Evolutionary conservation across 176 grass and related monocot species (phyloP).

Genomic region (Rhynchospora breviuscula): DNA sequence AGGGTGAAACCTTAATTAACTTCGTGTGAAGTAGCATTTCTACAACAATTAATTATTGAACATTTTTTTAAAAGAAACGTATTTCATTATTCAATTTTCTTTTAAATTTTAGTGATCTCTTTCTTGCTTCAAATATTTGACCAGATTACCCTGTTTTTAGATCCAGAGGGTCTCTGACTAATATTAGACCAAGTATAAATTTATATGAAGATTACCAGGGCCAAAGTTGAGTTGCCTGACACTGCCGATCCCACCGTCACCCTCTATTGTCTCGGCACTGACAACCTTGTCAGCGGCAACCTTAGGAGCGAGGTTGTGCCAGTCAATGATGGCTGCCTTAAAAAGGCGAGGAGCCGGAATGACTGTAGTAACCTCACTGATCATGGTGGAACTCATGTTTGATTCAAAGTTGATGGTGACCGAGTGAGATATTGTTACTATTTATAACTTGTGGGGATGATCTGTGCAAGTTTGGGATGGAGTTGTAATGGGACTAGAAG

Average conservation of each 20-base stretch:
- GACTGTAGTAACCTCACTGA: slow-evolving; percentile 30
- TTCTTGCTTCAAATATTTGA: no score
- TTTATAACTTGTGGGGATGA: not conserved
- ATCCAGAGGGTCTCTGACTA: no score
- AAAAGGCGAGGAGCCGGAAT: slow-evolving; percentile 45
- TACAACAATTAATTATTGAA: no score
- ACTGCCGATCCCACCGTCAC: slow-evolving; percentile 36
- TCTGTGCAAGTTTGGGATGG: no score
- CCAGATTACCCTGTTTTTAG: no score
- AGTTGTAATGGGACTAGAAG: no score
- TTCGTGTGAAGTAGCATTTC: no score
- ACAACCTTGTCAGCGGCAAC: slow-evolving; percentile 29
- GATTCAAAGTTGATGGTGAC: not conserved
- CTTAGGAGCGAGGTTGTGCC: slow-evolving; percentile 63
- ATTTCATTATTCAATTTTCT: no score
- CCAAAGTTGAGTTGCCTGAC: slow-evolving; percentile 74
- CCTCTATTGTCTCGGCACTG: slow-evolving; percentile 37
- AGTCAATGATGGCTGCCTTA: slow-evolving; percentile 53
- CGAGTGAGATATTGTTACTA: not conserved
- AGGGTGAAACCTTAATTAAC: no score
- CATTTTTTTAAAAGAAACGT: no score
- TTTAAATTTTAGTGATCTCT: no score
- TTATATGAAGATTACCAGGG: slow-evolving; percentile 24
- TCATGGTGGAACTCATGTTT: slow-evolving; percentile 22
- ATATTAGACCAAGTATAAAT: not conserved